Evolutionary conservation across 768 basidiomycete genomes (phyloP).

Genomic region (Scleroderma citrinum): DNA sequence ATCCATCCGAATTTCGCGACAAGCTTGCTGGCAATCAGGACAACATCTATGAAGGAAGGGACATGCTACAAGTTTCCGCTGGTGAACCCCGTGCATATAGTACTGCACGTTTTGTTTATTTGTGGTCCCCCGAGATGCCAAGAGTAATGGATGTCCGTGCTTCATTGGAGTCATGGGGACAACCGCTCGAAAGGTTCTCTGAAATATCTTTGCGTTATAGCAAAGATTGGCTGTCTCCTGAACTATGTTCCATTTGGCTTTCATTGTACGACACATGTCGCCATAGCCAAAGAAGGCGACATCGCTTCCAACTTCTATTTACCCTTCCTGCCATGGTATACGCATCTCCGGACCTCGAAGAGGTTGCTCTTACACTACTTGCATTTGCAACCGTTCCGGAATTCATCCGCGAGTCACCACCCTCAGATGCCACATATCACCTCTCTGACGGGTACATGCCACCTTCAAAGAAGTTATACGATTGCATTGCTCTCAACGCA

Average conservation of each 20-base stretch:
- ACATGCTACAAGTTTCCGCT: not conserved
- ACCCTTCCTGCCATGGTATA: slow-evolving; percentile 30
- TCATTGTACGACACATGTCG: slow-evolving; percentile 24
- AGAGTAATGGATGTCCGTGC: not conserved
- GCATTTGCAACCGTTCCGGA: slow-evolving; percentile 21
- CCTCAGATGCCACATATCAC: slow-evolving; percentile 10
- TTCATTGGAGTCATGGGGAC: not conserved
- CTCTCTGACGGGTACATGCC: slow-evolving; percentile 8
- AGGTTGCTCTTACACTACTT: slow-evolving; percentile 25
- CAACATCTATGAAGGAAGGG: slow-evolving; percentile 4
- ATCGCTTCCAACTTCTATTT: slow-evolving; percentile 24
- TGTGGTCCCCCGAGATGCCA: not conserved
- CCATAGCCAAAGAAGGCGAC: not conserved
- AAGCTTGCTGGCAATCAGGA: not conserved
- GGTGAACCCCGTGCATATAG: slow-evolving; percentile 15
- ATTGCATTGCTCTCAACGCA: not conserved
- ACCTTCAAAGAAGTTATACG: not conserved
- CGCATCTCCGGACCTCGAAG: slow-evolving; percentile 4
- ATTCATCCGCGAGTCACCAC: slow-evolving; percentile 10
- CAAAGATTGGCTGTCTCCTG: slow-evolving; percentile 21
- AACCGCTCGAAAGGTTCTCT: not conserved
- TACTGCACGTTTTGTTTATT: slow-evolving; percentile 7
- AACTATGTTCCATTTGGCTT: slow-evolving; percentile 21
- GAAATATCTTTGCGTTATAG: slow-evolving; percentile 16
- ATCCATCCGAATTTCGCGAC: slow-evolving; percentile 3